phyloP scores from a whole-genome alignment of 2,329 filamentous ascomycete species.

The Pseudogymnoascus sp. region DNA sequence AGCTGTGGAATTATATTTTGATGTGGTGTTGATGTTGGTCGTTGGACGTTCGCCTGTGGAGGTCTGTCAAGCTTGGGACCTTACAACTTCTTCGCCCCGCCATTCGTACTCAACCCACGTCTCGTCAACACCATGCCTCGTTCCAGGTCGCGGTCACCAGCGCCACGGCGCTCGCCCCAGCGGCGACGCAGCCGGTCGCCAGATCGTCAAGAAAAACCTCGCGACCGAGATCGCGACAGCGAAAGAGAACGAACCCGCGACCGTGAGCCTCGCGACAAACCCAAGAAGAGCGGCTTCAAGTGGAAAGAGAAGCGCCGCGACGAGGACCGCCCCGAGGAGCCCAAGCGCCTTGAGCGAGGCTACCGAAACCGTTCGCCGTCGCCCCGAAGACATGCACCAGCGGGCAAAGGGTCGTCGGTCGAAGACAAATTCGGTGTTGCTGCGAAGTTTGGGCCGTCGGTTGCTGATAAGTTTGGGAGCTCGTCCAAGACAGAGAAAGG shows the following conservation, averaged over 20 bases:
- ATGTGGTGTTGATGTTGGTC: neutral
- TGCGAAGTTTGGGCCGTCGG: conserved; percentile 22
- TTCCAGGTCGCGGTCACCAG: conserved; percentile 21
- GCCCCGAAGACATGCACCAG: conserved; percentile 27
- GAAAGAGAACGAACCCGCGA: conserved; percentile 28
- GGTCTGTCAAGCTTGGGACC: neutral
- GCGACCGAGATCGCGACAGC: conserved; percentile 22
- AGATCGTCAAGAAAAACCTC: conserved; percentile 16
- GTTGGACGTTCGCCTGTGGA: neutral
- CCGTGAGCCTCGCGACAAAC: conserved; percentile 20
- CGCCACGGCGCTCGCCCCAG: conserved; percentile 15
- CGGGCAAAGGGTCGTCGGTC: conserved; percentile 21
- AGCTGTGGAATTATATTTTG: neutral
- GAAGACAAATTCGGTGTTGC: conserved; percentile 27
- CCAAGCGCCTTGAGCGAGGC: conserved; percentile 45
- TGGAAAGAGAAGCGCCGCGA: conserved; percentile 51
- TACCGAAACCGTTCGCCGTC: conserved; percentile 40
- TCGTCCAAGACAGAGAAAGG: conserved; percentile 12
- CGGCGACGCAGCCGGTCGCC: conserved; percentile 39
- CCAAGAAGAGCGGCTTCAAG: conserved; percentile 41
- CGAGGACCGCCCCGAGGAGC: conserved; percentile 36
- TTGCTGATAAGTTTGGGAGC: conserved; percentile 13
- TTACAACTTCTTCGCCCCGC: neutral
- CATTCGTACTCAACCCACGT: neutral
- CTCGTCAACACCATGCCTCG: neutral